Evolutionary conservation across 169 alveolate species (phyloP).

Genomic region (Plasmodium reichenowi): DNA sequence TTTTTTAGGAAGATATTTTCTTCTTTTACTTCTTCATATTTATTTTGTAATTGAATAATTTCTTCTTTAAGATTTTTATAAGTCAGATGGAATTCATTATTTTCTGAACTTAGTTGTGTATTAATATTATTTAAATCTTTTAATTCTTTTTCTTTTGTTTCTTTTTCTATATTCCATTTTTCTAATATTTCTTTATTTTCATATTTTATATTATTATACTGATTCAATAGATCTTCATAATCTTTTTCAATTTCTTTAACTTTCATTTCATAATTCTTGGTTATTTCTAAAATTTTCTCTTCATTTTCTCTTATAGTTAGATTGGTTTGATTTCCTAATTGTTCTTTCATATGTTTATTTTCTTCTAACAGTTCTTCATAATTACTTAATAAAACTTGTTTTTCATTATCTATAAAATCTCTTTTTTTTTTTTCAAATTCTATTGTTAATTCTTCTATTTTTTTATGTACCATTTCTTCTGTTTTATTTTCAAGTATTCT

Average conservation of each 20-base stretch:
- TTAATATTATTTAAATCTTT: neutral
- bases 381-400: slow-evolving; percentile 36
- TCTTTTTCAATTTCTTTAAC: slow-evolving; percentile 24
- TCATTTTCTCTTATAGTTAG: slow-evolving; percentile 26
- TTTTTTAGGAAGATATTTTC: slow-evolving; percentile 34
- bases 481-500: slow-evolving; percentile 61
- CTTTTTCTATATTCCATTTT: slow-evolving; percentile 17
- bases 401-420: slow-evolving; percentile 59
- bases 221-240: slow-evolving; percentile 26
- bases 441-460: slow-evolving; percentile 69
- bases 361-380: slow-evolving; percentile 15
- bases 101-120: neutral
- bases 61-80: slow-evolving; percentile 25
- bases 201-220: slow-evolving; percentile 31
- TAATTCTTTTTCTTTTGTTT: slow-evolving; percentile 7
- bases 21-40: slow-evolving; percentile 17
- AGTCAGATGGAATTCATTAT: neutral
- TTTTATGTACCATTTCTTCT: slow-evolving; percentile 41
- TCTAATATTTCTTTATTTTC: slow-evolving; percentile 54
- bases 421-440: slow-evolving; percentile 47
- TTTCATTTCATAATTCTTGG: slow-evolving; percentile 12
- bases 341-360: slow-evolving; percentile 22
- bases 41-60: slow-evolving; percentile 38
- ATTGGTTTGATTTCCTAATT: slow-evolving; percentile 16
- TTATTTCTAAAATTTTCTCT: slow-evolving; percentile 21